Base-by-base conservation (phyloP, 352 stramenopile genomes). In the Phytophthora sojae region DNA sequence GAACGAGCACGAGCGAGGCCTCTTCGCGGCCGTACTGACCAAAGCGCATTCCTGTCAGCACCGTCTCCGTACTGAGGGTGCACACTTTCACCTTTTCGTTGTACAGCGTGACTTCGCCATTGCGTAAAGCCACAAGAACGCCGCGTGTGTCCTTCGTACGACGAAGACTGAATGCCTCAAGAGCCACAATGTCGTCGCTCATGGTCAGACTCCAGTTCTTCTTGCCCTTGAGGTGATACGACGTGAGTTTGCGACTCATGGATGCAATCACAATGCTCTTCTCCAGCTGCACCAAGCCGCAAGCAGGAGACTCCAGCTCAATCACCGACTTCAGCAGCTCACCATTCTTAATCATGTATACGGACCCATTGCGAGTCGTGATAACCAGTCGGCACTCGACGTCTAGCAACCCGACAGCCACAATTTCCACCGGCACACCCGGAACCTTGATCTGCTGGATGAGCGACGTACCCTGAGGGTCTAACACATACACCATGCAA, bases 341-440 rank as follows among this genome's bases (percentile, higher is more conserved):
- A 17, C 92, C 91, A 67, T 97, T 97, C 85, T 98, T 97, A 64
- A 97, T 92, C 52, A 83, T 97, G 80, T 92, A 97, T 25, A 97
- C 90, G 0, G 83, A 83, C 0, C 90, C 87, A 51, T 96, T 94
- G 8, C 93, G 83, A 39, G 91, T 97, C 23, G 92, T 93, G 23
- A 97, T 68, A 11, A 95, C 85, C 11, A 98, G 69, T 5, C 94
- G 90, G 42, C 83, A 96, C 56, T 97, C 93, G 37, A 97, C 89
- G 15, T 97, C 89, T 21, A 90, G 73, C 8, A 96, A 67, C 0
- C 88, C 88, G 2, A 77, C 83, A 2, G 87, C 79, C 6, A 93
- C 87, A 49, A 95, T 86, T 25, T 95, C 87, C n/a, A 95, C 87
- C 1, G 87, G 85, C 12, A 92, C 78, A 8, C 84, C 82, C 2